phyloP scores from a whole-genome alignment of 139 green algal genomes.

The Coelastrella sp. region DNA sequence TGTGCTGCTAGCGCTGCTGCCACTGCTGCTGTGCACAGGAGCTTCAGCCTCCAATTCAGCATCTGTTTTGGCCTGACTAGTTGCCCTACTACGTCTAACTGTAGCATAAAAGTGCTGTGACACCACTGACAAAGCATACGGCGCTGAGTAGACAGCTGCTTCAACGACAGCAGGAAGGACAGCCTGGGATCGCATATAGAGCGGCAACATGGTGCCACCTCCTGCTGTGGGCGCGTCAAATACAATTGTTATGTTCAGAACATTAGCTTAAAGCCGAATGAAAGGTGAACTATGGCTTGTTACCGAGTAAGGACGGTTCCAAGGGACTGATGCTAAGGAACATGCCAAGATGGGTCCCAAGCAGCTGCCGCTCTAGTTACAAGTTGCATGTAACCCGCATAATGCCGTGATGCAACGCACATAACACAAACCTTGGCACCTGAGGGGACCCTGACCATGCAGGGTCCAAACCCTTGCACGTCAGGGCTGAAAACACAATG shows the following conservation, averaged over 20 bases:
- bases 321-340: neutral
- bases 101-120: slow-evolving; percentile 3
- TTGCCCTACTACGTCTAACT: no score
- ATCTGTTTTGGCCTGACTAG: neutral
- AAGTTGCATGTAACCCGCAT: no score
- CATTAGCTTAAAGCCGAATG: no score
- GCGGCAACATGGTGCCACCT: neutral
- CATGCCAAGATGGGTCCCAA: neutral
- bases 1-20: neutral
- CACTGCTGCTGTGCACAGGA: neutral
- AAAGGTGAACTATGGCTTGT: no score
- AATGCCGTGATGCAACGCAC: no score
- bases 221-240: neutral
- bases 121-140: neutral
- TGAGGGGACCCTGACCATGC: neutral
- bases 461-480: neutral
- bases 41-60: neutral
- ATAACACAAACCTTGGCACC: no score
- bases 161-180: neutral
- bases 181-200: neutral
- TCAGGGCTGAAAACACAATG: neutral
- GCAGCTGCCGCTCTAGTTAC: no score
- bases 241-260: no score
- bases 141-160: neutral
- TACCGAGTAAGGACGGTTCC: no score